Base-by-base conservation (phyloP, 495 filamentous ascomycete genomes). In the Talaromyces adpressus region DNA sequence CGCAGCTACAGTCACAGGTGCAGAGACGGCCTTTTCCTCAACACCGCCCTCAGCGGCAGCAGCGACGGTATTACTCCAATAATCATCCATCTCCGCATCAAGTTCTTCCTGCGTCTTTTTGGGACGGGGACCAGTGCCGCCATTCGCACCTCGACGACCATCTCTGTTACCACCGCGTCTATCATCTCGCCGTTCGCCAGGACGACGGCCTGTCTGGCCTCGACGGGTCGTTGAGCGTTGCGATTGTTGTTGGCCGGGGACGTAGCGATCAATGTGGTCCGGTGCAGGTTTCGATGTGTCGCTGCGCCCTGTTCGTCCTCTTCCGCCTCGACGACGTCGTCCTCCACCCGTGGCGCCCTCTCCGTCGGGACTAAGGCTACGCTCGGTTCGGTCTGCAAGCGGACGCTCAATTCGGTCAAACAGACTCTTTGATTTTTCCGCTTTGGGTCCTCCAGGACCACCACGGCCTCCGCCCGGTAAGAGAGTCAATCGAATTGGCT, bases 71-170 rank as follows among this genome's bases (percentile, higher is more conserved):
- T 56, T 65, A 23, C 83, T 82, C 80, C 90, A 98, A 75, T 98
- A 98, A 70, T 96, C 91, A 36, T 86, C 92, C 93, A 98, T 98
- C 78, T 98, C 93, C 39, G 89, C 88, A 70, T 98, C 93, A 45
- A 98, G 79, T 70, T 98, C 90, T 67, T 95, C 91, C 58, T 92
- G 89, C 6, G 93, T 97, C 84, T 96, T 97, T 72, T 85, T 89
- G 2, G 88, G 88, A 58, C 93, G 82, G 29, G 47, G 47, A 22
- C 54, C 36, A 36, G n/a, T 36, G 14, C 54, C 57, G 49, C 54
- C 36, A 36, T 18, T 36, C 2, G 16, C 57, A 39, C 68, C 63
- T 57, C 72, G 75, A 59, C 72, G 77, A 54, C 71, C 73, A 32
- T 66, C 72, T n/a, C 70, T 69, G 16, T 67, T 67, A 49, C 71